phyloP scores from a whole-genome alignment of 2,329 filamentous ascomycete species.

The Epichloe bromicola region DNA sequence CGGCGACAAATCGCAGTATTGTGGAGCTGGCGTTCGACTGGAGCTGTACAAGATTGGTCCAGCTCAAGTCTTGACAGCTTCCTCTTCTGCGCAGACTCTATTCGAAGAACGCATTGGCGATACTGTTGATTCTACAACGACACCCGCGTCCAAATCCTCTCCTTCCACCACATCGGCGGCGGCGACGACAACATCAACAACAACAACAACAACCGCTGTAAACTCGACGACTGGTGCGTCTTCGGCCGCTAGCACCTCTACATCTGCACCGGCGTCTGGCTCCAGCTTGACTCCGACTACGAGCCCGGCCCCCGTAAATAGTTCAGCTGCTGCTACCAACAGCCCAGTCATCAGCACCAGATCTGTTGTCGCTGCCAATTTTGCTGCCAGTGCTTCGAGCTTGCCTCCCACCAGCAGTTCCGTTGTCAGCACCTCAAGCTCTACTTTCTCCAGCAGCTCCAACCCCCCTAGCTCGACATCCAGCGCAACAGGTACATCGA shows the following conservation, averaged over 20 bases:
- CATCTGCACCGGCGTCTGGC: not conserved
- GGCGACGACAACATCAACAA: not conserved
- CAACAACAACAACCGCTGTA: not conserved
- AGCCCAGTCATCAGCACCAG: no score
- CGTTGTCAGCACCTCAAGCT: not conserved
- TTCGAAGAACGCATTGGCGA: not conserved
- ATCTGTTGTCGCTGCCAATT: no score
- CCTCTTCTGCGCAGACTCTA: not conserved
- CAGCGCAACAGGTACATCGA: not conserved
- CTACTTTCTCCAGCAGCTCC: not conserved
- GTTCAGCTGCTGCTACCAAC: no score
- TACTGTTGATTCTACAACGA: not conserved
- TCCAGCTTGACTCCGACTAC: not conserved
- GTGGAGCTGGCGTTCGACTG: conserved; percentile 18
- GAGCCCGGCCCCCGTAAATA: no score
- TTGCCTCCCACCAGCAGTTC: not conserved
- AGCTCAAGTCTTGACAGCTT: conserved; percentile 8
- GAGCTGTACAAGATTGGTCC: conserved; percentile 22
- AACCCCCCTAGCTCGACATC: not conserved
- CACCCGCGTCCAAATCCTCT: not conserved
- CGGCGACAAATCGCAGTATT: conserved; percentile 19
- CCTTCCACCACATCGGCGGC: not conserved
- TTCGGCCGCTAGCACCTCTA: not conserved
- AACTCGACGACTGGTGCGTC: conserved; percentile 1
- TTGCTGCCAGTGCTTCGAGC: not conserved